These are phyloP conservation scores for Linnemannia hyalina DNA, from an alignment of 192 early-diverging fungal species.

Conservation along the genomic window DNA sequence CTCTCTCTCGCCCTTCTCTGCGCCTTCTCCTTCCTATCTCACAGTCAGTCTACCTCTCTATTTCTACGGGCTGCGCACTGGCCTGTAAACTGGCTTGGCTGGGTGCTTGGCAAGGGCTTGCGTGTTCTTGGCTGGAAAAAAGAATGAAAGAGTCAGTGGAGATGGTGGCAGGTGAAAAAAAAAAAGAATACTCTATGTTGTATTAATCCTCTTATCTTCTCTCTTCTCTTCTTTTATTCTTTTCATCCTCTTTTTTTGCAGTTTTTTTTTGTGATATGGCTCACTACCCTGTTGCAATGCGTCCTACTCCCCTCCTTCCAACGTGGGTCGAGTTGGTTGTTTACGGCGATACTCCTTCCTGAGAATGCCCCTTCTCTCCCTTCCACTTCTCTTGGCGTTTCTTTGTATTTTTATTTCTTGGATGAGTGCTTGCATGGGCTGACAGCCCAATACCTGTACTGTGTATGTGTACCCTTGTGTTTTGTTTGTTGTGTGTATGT, in stretches of 20 bases:
- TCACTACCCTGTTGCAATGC: conserved; percentile 1
- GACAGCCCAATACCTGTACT: background rate
- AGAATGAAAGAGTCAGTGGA: background rate
- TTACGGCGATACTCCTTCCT: background rate
- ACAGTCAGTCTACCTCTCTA: background rate
- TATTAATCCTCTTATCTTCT: conserved; percentile 5
- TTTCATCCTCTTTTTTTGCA: background rate
- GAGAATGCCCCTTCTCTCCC: background rate
- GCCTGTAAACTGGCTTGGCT: background rate
- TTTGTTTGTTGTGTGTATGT: background rate
- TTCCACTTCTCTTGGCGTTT: background rate
- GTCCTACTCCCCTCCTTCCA: background rate
- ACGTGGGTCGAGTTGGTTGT: background rate
- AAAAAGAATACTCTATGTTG: background rate
- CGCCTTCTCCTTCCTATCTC: background rate
- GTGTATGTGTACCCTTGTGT: background rate
- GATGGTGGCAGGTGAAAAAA: background rate
- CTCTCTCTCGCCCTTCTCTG: conserved; percentile 12
- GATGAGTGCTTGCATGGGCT: background rate
- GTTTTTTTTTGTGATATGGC: background rate
- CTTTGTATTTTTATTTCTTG: background rate
- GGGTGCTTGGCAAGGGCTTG: background rate
- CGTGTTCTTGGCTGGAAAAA: background rate
- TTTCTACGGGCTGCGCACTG: conserved; percentile 16
- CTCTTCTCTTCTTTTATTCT: background rate